Percentiles rank a stretch among this genome's conserved stretches.
phyloP scores from a whole-genome alignment of 768 basidiomycete genomes.

The Pleurotus tuoliensis region DNA sequence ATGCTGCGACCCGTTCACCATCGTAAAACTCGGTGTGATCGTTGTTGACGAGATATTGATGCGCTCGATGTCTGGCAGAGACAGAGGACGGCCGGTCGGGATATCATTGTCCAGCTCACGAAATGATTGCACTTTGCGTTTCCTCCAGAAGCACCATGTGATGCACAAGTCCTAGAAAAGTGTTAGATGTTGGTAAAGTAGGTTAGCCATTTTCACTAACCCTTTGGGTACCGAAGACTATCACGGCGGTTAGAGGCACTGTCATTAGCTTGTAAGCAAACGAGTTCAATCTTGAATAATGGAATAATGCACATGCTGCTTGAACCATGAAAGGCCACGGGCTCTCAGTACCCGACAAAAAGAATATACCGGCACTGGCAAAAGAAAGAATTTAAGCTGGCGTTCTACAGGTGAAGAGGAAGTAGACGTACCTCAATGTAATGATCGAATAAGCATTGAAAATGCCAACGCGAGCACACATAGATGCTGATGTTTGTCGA shows the following conservation, averaged over 20 bases:
- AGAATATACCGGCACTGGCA: conserved; percentile 33
- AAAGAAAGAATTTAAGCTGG: conserved; percentile 2
- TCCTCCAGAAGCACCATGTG: conserved; percentile 30
- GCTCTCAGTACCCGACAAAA: conserved; percentile 23
- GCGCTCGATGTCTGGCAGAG: not conserved
- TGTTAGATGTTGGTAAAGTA: not conserved
- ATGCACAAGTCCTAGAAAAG: conserved; percentile 32
- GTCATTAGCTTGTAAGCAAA: not conserved
- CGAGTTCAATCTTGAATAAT: conserved; percentile 4
- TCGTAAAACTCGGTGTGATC: not conserved
- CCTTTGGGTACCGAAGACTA: conserved; percentile 48
- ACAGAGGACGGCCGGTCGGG: not conserved
- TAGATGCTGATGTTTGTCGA: conserved; percentile 28
- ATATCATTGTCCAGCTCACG: not conserved
- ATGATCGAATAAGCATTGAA: conserved; percentile 44
- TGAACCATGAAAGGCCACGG: conserved; percentile 44
- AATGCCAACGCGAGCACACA: conserved; percentile 35
- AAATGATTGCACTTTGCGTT: not conserved
- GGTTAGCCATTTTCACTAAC: conserved; percentile 19
- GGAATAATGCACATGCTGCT: conserved; percentile 38
- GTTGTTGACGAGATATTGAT: conserved; percentile 2
- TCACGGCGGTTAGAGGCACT: conserved; percentile 48
- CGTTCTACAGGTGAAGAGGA: not conserved
- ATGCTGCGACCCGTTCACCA: conserved; percentile 17
- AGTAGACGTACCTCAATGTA: conserved; percentile 34